These are phyloP conservation scores for Flaveria linearis DNA, from an alignment of 129 eudicot genomes.

Conservation along the genomic window DNA sequence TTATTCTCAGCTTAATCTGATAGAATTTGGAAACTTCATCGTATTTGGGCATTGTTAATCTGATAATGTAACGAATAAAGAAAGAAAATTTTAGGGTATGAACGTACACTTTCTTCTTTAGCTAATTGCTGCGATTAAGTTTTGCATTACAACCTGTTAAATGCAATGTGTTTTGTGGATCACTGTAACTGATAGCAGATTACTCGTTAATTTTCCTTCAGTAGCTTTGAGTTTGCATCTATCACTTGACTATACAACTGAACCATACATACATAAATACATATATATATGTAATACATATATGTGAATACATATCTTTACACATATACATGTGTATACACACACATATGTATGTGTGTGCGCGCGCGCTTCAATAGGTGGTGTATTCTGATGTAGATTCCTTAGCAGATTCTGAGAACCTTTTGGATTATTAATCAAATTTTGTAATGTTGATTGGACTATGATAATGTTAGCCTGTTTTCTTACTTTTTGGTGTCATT, in stretches of 20 bases:
- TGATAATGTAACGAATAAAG: background rate
- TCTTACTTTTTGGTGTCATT: background rate
- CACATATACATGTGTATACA: background rate
- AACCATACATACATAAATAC: too few species aligned
- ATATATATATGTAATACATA: too few species aligned
- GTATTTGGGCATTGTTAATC: background rate
- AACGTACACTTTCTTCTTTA: background rate
- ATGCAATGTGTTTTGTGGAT: background rate
- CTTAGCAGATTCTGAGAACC: background rate
- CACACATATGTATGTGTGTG: background rate
- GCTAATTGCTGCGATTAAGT: background rate
- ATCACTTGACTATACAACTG: too few species aligned
- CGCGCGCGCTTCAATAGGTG: background rate
- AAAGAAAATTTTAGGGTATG: background rate
- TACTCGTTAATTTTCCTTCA: too few species aligned
- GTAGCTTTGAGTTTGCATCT: too few species aligned
- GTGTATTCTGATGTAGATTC: background rate
- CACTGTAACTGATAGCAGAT: too few species aligned
- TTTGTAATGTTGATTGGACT: background rate
- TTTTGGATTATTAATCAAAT: background rate
- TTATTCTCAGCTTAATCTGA: background rate
- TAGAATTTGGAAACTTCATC: background rate
- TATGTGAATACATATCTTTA: too few species aligned
- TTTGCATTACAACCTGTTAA: background rate
- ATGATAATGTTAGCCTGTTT: background rate